These are phyloP conservation scores for Eucalyptus viminalis DNA, from an alignment of 345 rosid species.

Conservation along the genomic window DNA sequence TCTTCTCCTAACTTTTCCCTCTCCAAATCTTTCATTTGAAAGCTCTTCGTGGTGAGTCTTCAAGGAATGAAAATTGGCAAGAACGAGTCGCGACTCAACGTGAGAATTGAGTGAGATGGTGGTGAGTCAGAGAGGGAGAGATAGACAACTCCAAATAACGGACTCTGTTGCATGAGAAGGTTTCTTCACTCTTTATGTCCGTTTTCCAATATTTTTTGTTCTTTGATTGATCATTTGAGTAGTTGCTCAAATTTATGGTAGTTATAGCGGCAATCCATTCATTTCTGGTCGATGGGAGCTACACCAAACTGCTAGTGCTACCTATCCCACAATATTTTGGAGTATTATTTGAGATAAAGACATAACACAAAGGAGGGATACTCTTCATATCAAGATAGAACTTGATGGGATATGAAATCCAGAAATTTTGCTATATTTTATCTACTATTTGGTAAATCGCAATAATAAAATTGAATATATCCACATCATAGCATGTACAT, in stretches of 20 bases:
- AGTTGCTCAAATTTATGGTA: neutral
- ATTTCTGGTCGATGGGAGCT: neutral
- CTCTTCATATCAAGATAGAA: too few species aligned
- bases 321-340: neutral
- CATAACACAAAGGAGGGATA: too few species aligned
- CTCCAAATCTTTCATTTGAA: neutral
- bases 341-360: neutral
- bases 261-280: neutral
- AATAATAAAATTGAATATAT: too few species aligned
- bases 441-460: accelerated
- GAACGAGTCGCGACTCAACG: neutral
- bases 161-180: neutral
- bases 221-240: neutral
- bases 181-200: neutral
- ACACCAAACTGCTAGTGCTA: neutral
- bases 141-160: neutral
- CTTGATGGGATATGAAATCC: too few species aligned
- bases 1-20: neutral
- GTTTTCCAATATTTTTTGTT: neutral
- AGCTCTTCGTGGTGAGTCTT: neutral
- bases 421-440: too few species aligned
- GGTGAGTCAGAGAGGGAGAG: neutral
- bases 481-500: too few species aligned
- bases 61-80: neutral
- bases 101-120: neutral